Evolutionary conservation across 2,329 filamentous ascomycete genomes (phyloP).

Genomic region (Penicillium crustosum): DNA sequence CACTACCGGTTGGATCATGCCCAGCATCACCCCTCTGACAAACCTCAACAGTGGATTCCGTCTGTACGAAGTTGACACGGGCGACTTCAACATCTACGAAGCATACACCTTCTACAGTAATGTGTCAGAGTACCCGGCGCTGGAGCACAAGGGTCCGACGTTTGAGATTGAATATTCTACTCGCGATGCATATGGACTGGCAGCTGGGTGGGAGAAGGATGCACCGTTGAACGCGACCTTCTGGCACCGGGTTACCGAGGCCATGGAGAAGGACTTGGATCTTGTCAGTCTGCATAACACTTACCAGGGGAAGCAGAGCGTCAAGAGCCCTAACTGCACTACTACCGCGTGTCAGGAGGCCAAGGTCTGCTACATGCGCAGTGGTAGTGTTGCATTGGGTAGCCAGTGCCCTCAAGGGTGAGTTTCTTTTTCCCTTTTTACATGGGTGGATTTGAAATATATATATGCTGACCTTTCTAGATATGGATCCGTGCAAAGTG

Average conservation of each 20-base stretch:
- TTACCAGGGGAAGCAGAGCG: constrained; percentile 54
- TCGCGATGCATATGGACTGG: constrained; percentile 49
- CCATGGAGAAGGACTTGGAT: constrained; percentile 53
- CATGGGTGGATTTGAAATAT: background rate
- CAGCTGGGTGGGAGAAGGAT: constrained; percentile 46
- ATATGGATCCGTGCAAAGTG: constrained; percentile 45
- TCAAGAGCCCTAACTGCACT: constrained; percentile 54
- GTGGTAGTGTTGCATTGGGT: constrained; percentile 55
- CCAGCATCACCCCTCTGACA: constrained; percentile 54
- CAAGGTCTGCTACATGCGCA: constrained; percentile 61
- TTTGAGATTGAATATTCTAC: constrained; percentile 55
- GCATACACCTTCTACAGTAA: constrained; percentile 57
- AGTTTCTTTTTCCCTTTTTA: constrained; percentile 13
- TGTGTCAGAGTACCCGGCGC: constrained; percentile 45
- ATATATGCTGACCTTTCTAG: constrained; percentile 16
- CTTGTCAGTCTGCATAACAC: constrained; percentile 54
- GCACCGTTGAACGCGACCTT: constrained; percentile 60
- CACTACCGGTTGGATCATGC: constrained; percentile 54
- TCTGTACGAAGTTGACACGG: constrained; percentile 57
- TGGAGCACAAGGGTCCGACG: constrained; percentile 47
- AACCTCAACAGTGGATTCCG: constrained; percentile 56
- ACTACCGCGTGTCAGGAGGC: constrained; percentile 53
- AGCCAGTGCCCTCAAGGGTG: constrained; percentile 54
- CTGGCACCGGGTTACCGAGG: constrained; percentile 59
- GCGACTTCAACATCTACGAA: constrained; percentile 54